Conservation (phyloP, 805 yeast species). For the Starmerella bacillaris region DNA sequence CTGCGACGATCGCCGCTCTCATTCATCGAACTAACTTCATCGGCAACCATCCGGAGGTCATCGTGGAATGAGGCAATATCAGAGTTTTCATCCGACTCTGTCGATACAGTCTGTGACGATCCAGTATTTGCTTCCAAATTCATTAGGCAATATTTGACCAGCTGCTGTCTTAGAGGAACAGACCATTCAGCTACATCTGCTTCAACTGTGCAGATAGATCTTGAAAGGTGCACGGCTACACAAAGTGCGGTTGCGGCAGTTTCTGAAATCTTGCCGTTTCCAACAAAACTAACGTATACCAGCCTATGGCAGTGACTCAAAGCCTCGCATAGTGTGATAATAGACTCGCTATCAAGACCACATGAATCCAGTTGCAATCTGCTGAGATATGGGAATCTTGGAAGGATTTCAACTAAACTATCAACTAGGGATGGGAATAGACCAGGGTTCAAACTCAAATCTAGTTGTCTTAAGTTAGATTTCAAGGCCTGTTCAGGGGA, state of each 20-base stretch:
- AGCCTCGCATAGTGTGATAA: conserved; percentile 45
- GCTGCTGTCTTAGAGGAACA: conserved; percentile 43
- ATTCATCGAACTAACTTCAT: conserved; percentile 4
- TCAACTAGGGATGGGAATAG: conserved; percentile 47
- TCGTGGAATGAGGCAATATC: conserved; percentile 13
- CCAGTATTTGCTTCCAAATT: conserved; percentile 37
- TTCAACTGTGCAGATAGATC: conserved; percentile 48
- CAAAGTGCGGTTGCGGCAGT: conserved; percentile 48
- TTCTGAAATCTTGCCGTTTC: conserved; percentile 40
- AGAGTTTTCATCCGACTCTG: conserved; percentile 6
- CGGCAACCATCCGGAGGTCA: conserved; percentile 10
- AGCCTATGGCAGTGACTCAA: conserved; percentile 50
- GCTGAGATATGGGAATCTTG: conserved; percentile 43
- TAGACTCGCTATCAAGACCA: conserved; percentile 36
- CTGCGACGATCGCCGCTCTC: conserved; percentile 1
- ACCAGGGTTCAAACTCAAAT: conserved; percentile 49
- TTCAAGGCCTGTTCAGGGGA: conserved; percentile 32
- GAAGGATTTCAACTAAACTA: conserved; percentile 44
- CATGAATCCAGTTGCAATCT: conserved; percentile 60
- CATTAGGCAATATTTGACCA: conserved; percentile 64
- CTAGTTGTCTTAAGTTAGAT: conserved; percentile 50
- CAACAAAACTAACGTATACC: conserved; percentile 50
- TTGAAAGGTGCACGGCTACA: conserved; percentile 48
- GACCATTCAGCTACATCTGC: conserved; percentile 47
- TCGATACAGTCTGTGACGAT: neutral